Percentiles rank a stretch among this genome's conserved stretches.
Evolutionary conservation across 169 alveolate genomes (phyloP).

Genomic region (Cyclospora cayetanensis): DNA sequence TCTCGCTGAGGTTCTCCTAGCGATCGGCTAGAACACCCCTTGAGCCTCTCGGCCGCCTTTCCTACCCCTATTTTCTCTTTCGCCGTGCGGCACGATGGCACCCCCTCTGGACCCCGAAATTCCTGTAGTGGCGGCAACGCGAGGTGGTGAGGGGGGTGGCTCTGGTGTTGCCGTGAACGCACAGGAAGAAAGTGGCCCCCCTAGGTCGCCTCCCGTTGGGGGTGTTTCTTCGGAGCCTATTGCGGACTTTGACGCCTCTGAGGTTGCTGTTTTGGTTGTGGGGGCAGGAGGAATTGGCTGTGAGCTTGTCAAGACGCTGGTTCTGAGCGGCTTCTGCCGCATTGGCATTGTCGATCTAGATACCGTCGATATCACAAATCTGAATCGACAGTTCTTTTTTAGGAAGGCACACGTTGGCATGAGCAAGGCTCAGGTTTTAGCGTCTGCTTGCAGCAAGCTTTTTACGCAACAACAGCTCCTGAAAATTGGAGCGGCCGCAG

Average conservation of each 20-base stretch:
- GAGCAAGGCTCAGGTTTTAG: constrained; percentile 57
- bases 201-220: no score
- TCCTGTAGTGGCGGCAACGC: neutral
- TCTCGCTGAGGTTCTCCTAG: neutral
- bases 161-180: neutral
- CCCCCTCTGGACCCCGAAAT: neutral
- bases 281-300: constrained; percentile 99
- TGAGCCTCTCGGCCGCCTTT: neutral
- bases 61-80: neutral
- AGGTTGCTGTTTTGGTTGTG: constrained; percentile 81
- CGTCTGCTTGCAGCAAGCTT: neutral
- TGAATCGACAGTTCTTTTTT: constrained; percentile 97
- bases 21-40: neutral
- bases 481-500: neutral
- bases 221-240: no score
- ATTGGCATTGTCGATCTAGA: constrained; percentile 96
- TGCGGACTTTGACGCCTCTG: no score
- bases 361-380: constrained; percentile 95
- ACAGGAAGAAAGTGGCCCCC: no score
- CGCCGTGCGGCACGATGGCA: neutral
- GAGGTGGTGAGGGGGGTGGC: neutral
- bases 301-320: constrained; percentile 94
- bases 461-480: neutral
- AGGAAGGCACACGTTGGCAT: constrained; percentile 65
- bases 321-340: constrained; percentile 91